phyloP scores from a whole-genome alignment of 805 yeast species.

The Candida maltosa region DNA sequence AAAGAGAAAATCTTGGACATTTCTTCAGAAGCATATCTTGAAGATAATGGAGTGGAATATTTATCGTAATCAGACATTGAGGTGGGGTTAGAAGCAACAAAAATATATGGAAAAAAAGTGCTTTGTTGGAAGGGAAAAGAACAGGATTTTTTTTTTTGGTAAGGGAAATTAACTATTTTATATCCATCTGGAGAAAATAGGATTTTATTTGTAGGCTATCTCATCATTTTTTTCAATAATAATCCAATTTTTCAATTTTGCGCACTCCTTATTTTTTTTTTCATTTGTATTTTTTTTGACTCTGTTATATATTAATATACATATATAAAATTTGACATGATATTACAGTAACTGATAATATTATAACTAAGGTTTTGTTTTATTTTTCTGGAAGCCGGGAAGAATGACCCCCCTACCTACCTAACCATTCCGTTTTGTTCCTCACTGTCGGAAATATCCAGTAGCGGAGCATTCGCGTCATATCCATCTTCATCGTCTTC shows the following conservation, averaged over 20 bases:
- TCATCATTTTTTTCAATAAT: background rate
- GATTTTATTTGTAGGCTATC: too few relatives aligned
- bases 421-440: too few relatives aligned
- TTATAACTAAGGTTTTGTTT: too few relatives aligned
- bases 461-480: slow-evolving; percentile 2
- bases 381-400: too few relatives aligned
- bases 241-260: background rate
- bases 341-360: too few relatives aligned
- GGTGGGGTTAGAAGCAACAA: background rate
- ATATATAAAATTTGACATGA: background rate
- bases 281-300: background rate
- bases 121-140: too few relatives aligned
- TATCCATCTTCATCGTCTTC: slow-evolving; percentile 20
- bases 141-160: too few relatives aligned
- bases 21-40: slow-evolving; percentile 96
- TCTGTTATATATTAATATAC: background rate
- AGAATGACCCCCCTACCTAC: too few relatives aligned
- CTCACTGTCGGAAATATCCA: too few relatives aligned
- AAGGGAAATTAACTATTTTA: too few relatives aligned
- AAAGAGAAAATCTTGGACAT: slow-evolving; percentile 91
- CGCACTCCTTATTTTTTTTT: background rate
- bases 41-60: slow-evolving; percentile 89
- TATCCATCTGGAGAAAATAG: too few relatives aligned
- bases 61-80: slow-evolving; percentile 46
- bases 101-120: background rate